Evolutionary conservation across 148 eudicot species (phyloP).

Genomic region (Mesembryanthemum crystallinum): DNA sequence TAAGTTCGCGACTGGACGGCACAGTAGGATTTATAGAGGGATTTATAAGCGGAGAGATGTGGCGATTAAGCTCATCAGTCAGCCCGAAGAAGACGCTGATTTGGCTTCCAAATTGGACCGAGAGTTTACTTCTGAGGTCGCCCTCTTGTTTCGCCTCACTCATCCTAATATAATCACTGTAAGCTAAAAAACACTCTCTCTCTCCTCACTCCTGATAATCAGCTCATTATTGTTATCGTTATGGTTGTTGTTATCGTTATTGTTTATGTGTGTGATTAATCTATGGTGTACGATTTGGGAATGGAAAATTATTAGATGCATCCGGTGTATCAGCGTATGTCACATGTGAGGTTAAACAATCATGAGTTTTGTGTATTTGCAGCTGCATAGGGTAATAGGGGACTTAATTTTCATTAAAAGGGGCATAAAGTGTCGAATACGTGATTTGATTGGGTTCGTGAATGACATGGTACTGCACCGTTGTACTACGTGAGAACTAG

Average conservation of each 20-base stretch:
- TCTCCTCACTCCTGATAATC: neutral
- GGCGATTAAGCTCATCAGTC: conserved; percentile 93
- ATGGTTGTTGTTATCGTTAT: no score
- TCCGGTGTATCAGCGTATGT: no score
- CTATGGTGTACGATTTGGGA: no score
- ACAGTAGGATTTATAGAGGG: conserved; percentile 91
- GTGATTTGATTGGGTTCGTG: neutral
- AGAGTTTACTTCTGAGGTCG: conserved; percentile 82
- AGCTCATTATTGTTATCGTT: no score
- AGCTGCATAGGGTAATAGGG: no score
- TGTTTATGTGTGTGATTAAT: no score
- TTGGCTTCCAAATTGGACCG: conserved; percentile 67
- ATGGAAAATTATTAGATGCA: no score
- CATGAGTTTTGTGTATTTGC: no score
- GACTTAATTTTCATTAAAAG: no score
- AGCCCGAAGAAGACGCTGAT: conserved; percentile 84
- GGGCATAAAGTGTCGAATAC: neutral
- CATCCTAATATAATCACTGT: conserved; percentile 93
- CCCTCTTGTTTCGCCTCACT: conserved; percentile 55
- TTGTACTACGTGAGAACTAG: neutral
- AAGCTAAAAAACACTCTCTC: conserved; percentile 22
- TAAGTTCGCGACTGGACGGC: conserved; percentile 85
- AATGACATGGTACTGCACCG: neutral
- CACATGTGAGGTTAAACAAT: no score
- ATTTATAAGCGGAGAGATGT: conserved; percentile 75